A percentile compares a stretch with the other conserved stretches of the same genome.
phyloP scores from a whole-genome alignment of 495 filamentous ascomycete genomes.

The Aspergillus heteromorphus region DNA sequence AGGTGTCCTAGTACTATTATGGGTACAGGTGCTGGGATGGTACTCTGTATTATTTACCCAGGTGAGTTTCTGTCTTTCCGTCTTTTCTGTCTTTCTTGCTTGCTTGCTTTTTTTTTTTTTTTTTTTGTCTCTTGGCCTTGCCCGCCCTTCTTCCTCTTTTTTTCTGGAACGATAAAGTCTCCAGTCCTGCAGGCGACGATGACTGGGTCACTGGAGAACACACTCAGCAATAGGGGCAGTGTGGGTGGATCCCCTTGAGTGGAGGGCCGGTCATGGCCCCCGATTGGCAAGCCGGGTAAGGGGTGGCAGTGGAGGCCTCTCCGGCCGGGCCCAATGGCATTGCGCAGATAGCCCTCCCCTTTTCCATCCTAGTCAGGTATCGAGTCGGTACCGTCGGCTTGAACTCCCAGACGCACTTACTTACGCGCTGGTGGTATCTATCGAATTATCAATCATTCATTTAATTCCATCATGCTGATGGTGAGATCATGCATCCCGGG shows the following conservation, averaged over 20 bases:
- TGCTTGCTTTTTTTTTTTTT: neutral
- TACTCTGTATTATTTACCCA: no score
- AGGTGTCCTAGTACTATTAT: no score
- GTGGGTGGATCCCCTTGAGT: neutral
- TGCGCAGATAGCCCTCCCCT: constrained; percentile 7
- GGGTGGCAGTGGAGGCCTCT: constrained; percentile 1
- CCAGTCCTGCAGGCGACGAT: neutral
- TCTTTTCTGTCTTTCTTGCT: no score
- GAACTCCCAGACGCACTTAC: neutral
- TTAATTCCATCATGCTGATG: constrained; percentile 1
- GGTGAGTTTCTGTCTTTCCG: no score
- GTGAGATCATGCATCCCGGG: neutral
- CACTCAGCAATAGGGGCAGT: neutral
- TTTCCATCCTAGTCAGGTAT: no score
- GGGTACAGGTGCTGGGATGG: no score
- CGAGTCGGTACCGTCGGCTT: neutral
- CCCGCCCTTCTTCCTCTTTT: neutral
- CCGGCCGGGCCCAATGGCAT: neutral
- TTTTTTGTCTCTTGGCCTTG: neutral
- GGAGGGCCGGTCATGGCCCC: neutral
- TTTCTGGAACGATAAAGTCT: constrained; percentile 8
- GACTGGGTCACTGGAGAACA: neutral
- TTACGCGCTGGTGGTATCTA: no score
- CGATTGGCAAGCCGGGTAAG: neutral
- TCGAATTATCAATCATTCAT: neutral